phyloP scores from a whole-genome alignment of 2,329 filamentous ascomycete genomes.

The Exophiala oligosperma region DNA sequence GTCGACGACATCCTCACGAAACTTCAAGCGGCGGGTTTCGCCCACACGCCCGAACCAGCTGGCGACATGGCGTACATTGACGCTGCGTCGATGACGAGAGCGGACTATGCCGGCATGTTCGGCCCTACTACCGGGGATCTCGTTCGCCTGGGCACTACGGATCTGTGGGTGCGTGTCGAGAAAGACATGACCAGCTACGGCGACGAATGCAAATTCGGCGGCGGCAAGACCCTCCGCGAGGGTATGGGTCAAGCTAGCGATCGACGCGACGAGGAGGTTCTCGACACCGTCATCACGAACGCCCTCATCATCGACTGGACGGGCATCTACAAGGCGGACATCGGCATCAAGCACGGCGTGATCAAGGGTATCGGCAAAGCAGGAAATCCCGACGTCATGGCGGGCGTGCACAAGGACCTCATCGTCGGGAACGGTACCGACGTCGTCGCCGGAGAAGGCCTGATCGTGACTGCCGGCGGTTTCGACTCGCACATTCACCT shows the following conservation, averaged over 20 bases:
- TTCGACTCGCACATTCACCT: conserved; percentile 91
- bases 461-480: conserved; percentile 87
- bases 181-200: conserved; percentile 81
- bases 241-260: conserved; percentile 94
- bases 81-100: conserved; percentile 69
- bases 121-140: conserved; percentile 86
- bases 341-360: conserved; percentile 82
- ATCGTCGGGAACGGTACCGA: conserved; percentile 86
- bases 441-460: conserved; percentile 85
- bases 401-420: conserved; percentile 75
- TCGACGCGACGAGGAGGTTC: conserved; percentile 65
- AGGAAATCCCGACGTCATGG: conserved; percentile 96
- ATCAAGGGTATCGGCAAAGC: conserved; percentile 92
- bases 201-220: conserved; percentile 93
- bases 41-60: conserved; percentile 69
- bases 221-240: conserved; percentile 89
- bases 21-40: conserved; percentile 72
- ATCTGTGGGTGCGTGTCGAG: conserved; percentile 89
- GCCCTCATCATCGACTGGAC: conserved; percentile 87
- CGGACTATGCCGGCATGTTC: conserved; percentile 84
- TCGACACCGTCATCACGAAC: conserved; percentile 87
- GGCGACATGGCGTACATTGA: conserved; percentile 58
- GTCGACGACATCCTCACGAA: conserved; percentile 65
- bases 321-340: conserved; percentile 95
- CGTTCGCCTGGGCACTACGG: conserved; percentile 78